phyloP scores from a whole-genome alignment of 192 early-diverging fungal genomes.

The Jimgerdemannia flammicorona region DNA sequence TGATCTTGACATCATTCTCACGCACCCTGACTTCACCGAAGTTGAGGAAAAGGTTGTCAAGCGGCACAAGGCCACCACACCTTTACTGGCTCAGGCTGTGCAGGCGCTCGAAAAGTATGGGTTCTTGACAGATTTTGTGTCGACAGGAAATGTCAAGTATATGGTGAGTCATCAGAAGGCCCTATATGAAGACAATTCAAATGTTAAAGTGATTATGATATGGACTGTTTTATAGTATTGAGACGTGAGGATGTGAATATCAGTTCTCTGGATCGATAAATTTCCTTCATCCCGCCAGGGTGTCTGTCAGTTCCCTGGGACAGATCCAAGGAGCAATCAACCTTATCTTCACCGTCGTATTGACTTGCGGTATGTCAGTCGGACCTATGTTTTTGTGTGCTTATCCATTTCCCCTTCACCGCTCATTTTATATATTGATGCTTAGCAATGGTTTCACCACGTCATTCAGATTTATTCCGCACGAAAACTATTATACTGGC shows the following conservation, averaged over 20 bases:
- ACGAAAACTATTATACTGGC: slow-evolving; percentile 9
- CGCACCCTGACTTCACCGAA: slow-evolving; percentile 13
- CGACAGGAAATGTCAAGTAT: slow-evolving; percentile 4
- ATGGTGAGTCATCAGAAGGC: neutral
- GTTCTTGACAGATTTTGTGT: slow-evolving; percentile 17
- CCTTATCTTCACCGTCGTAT: neutral
- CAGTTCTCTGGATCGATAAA: no score
- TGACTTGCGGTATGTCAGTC: neutral
- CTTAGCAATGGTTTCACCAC: neutral
- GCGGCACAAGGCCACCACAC: neutral
- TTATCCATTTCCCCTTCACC: neutral
- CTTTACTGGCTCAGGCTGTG: neutral
- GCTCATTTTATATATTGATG: slow-evolving; percentile 3
- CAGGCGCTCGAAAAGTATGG: neutral
- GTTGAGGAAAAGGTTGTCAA: neutral
- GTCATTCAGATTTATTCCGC: slow-evolving; percentile 9
- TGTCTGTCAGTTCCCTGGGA: neutral
- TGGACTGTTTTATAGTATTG: neutral
- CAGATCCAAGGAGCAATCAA: neutral
- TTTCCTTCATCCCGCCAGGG: neutral
- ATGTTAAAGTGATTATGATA: neutral
- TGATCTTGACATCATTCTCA: slow-evolving; percentile 4
- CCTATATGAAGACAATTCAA: neutral
- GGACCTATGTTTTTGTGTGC: neutral
- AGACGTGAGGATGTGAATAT: no score